Percentiles rank a stretch among this genome's conserved stretches.
phyloP scores from a whole-genome alignment of 495 filamentous ascomycete species.

The Trichoderma parareesei region DNA sequence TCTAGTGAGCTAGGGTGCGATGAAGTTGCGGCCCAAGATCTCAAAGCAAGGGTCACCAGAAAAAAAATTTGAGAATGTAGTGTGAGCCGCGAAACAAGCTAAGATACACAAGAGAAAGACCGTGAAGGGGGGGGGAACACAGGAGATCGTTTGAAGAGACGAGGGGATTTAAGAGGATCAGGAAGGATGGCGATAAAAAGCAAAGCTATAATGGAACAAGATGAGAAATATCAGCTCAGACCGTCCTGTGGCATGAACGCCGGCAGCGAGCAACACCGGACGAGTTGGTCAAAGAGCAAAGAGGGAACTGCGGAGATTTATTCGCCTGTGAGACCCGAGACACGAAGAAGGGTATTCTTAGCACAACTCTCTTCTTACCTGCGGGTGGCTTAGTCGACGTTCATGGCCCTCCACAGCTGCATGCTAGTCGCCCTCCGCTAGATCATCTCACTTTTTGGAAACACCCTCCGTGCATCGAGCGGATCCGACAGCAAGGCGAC shows the following conservation, averaged over 20 bases:
- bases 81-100: too few species aligned
- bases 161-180: not conserved
- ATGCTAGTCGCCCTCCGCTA: not conserved
- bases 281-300: not conserved
- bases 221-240: not conserved
- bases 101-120: too few species aligned
- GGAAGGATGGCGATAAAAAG: not conserved
- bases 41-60: not conserved
- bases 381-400: conserved; percentile 9
- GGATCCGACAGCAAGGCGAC: not conserved
- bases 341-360: not conserved
- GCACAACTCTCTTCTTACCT: not conserved
- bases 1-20: not conserved
- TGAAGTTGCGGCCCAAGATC: not conserved
- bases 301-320: conserved; percentile 3
- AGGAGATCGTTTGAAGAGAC: not conserved
- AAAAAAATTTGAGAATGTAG: not conserved
- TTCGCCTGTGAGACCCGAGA: not conserved
- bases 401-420: not conserved
- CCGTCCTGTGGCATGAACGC: not conserved
- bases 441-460: conserved; percentile 1
- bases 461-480: not conserved
- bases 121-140: too few species aligned
- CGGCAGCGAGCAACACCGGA: not conserved
- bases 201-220: not conserved